Percentiles rank a stretch among this genome's conserved stretches.
Evolutionary conservation across 1,139 yeast species (phyloP).

Genomic region (Taphrina sp.): DNA sequence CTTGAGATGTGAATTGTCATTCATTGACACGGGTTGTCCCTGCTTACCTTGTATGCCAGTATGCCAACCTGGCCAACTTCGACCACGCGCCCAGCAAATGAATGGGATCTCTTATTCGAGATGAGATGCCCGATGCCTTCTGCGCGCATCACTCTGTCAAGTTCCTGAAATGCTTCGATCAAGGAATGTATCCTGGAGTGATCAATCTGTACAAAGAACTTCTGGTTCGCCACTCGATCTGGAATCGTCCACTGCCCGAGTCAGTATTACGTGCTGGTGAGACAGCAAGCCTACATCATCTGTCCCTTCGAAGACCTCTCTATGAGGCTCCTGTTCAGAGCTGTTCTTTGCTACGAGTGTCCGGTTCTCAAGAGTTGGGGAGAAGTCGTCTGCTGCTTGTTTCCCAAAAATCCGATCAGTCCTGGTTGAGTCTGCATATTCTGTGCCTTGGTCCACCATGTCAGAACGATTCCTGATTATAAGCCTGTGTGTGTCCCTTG

Average conservation of each 20-base stretch:
- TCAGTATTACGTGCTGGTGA: background rate
- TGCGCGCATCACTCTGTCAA: slow-evolving; percentile 14
- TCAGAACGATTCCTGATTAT: no score
- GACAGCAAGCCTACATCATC: slow-evolving; percentile 11
- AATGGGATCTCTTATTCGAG: slow-evolving; percentile 5
- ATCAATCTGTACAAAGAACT: slow-evolving; percentile 24
- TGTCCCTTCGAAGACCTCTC: slow-evolving; percentile 17
- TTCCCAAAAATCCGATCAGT: no score
- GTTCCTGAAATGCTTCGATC: slow-evolving; percentile 24
- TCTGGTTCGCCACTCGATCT: slow-evolving; percentile 18
- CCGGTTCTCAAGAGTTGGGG: slow-evolving; percentile 10
- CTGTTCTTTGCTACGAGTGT: slow-evolving; percentile 9
- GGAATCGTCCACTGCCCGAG: slow-evolving; percentile 14
- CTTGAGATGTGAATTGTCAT: no score
- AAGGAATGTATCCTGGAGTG: slow-evolving; percentile 10
- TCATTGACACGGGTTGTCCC: no score
- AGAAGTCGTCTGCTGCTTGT: no score
- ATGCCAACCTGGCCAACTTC: slow-evolving; percentile 16
- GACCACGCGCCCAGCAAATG: slow-evolving; percentile 16
- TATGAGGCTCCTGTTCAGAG: background rate
- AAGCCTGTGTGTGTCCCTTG: no score
- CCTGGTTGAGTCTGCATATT: no score
- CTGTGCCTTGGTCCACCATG: no score
- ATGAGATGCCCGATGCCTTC: slow-evolving; percentile 22
- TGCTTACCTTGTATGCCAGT: slow-evolving; percentile 9